Evolutionary conservation across 805 yeast genomes (phyloP), one percentile per base, ranked within the genome.

Genomic region (Wickerhamiella azymoides): DNA sequence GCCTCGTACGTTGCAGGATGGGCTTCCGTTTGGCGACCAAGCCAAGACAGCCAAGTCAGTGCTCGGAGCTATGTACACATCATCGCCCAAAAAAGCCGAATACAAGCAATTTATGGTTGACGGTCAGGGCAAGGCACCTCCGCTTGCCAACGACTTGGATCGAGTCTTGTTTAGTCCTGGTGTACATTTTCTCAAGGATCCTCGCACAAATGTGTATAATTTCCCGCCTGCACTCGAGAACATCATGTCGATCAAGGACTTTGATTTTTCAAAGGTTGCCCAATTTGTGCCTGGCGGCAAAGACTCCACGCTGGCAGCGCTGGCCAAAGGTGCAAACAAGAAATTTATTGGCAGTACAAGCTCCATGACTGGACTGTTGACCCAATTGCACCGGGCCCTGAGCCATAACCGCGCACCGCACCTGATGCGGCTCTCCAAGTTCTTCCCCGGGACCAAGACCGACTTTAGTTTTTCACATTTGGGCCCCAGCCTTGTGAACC

Each of bases 301-400:
- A 54, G 96, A 89, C 63, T 49, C 57, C 10, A 56, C 56, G 0
- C 65, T 89, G 40, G 54, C 72, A 1, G 45, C 65, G 4, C 59
- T 80, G 9, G 78, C 89, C 0, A 52, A 54, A 7, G 50, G 60
- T 13, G 25, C 57, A 7, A 53, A 56, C 14, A 50, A 50, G 26
- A 58, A 61, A 47, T 89, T 70, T 57, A 74, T 73, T 48, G 82
- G 93, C 1, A 85, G 96, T 1, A 86, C 97, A 0, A 82, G 94
- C 16, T 82, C 95, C 1, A 73, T 89, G 83, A 88, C 97, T 0
- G 70, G 79, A 1, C 63, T 79, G 0, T 68, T 89, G 39, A 68
- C 78, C 2, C 93, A 86, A 42, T 66, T 89, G 48, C 96, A 92
- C 62, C 70, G 69, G 49, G 63, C 84, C 9, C 57, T 92, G 35